Evolutionary conservation across 2,329 filamentous ascomycete genomes (phyloP).

Genomic region (Exophiala calicioides): DNA sequence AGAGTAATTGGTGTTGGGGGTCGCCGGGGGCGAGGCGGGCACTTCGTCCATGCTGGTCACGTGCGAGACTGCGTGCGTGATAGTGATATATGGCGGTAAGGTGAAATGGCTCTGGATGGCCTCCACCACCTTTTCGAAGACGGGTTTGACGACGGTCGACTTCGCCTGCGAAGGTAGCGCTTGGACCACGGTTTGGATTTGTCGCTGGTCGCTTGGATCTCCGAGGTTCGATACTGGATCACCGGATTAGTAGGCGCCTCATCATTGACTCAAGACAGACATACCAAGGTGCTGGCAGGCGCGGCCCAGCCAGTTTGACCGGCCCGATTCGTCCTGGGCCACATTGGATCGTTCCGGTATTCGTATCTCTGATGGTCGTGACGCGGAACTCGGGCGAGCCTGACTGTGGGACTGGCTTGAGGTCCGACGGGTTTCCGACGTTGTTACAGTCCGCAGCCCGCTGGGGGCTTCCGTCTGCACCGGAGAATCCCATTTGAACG

Average conservation of each 20-base stretch:
- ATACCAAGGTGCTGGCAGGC: conserved; percentile 23
- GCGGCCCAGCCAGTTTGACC: conserved; percentile 22
- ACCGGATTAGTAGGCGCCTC: conserved; percentile 11
- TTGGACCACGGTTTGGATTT: conserved; percentile 60
- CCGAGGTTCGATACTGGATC: conserved; percentile 13
- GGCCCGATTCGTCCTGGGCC: conserved; percentile 11
- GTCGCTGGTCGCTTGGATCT: conserved; percentile 35
- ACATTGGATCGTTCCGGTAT: conserved; percentile 19
- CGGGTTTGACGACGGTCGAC: conserved; percentile 39
- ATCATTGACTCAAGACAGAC: neutral
- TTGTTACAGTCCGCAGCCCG: conserved; percentile 15
- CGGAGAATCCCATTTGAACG: conserved; percentile 31
- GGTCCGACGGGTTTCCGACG: neutral
- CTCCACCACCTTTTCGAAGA: conserved; percentile 58
- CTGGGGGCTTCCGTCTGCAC: conserved; percentile 3
- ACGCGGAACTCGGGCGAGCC: conserved; percentile 11
- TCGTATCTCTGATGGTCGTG: conserved; percentile 23
- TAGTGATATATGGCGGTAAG: conserved; percentile 60
- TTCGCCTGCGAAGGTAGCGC: conserved; percentile 55
- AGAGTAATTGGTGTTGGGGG: conserved; percentile 51
- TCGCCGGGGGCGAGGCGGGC: conserved; percentile 63
- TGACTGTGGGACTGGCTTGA: conserved; percentile 8
- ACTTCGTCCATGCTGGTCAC: conserved; percentile 61
- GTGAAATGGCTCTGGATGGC: conserved; percentile 54
- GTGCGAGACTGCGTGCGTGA: conserved; percentile 63